These are phyloP conservation scores for Quercus glauca DNA, from an alignment of 306 rosid species.

Conservation along the genomic window DNA sequence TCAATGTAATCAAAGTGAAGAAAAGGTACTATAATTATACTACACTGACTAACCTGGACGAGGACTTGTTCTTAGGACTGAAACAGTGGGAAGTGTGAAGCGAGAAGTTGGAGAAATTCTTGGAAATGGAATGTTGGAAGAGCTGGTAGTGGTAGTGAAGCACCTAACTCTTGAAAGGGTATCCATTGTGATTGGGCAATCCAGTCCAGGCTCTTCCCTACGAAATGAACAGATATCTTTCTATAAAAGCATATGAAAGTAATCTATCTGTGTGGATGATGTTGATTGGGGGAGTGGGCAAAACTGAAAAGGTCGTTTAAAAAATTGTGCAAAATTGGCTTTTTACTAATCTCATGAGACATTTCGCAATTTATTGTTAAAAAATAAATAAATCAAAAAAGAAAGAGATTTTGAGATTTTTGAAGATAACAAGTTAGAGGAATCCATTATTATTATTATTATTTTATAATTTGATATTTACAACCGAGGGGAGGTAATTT, in stretches of 20 bases:
- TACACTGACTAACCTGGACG: constrained; percentile 38
- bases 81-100: constrained; percentile 26
- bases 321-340: too few species aligned
- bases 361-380: too few species aligned
- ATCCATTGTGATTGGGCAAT: constrained; percentile 43
- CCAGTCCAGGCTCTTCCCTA: neutral
- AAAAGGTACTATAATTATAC: neutral
- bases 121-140: constrained; percentile 29
- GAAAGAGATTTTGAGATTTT: too few species aligned
- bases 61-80: constrained; percentile 38
- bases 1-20: neutral
- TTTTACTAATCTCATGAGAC: too few species aligned
- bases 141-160: constrained; percentile 21
- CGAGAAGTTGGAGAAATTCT: constrained; percentile 32
- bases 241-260: too few species aligned
- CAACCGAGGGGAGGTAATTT: too few species aligned
- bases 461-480: too few species aligned
- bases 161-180: constrained; percentile 51
- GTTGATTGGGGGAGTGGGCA: neutral
- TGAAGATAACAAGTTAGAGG: too few species aligned
- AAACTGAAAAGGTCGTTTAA: too few species aligned
- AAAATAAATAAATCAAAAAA: too few species aligned
- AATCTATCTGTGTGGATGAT: neutral
- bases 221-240: neutral
- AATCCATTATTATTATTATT: too few species aligned